These are phyloP conservation scores for Codiaeum variegatum DNA, from an alignment of 441 rosid genomes.

Conservation along the genomic window DNA sequence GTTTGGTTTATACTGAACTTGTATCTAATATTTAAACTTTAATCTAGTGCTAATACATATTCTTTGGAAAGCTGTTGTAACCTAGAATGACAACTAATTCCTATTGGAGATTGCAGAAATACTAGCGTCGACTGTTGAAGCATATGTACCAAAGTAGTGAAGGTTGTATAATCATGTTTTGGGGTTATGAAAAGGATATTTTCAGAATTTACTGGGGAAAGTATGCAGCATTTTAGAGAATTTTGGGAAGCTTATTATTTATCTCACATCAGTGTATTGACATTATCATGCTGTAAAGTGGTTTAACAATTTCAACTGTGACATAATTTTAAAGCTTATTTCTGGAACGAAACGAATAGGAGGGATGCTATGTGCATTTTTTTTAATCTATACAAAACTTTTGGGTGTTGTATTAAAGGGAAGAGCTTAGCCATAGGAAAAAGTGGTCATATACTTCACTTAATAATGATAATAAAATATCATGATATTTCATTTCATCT, in stretches of 20 bases:
- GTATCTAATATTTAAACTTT: not conserved
- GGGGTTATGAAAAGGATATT: not conserved
- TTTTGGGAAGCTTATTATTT: not conserved
- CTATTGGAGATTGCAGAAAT: not conserved
- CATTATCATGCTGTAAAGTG: not conserved
- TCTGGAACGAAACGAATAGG: not conserved
- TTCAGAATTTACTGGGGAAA: not conserved
- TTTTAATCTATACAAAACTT: not conserved
- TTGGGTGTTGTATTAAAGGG: not conserved
- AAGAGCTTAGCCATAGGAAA: not conserved
- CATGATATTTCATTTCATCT: not conserved
- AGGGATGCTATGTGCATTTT: not conserved
- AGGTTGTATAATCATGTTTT: not conserved
- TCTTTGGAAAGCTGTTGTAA: not conserved
- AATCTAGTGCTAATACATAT: too few relatives aligned
- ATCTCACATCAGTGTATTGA: not conserved
- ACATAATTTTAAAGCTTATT: not conserved
- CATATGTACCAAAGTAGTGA: not conserved
- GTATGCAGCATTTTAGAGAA: not conserved
- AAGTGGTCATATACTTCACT: not conserved
- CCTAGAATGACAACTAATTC: not conserved
- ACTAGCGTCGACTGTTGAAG: not conserved
- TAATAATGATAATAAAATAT: not conserved
- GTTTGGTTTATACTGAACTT: not conserved
- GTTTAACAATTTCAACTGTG: not conserved